Base-by-base conservation (phyloP, 1,284 basidiomycete genomes). In the Moesziomyces parantarcticus region DNA sequence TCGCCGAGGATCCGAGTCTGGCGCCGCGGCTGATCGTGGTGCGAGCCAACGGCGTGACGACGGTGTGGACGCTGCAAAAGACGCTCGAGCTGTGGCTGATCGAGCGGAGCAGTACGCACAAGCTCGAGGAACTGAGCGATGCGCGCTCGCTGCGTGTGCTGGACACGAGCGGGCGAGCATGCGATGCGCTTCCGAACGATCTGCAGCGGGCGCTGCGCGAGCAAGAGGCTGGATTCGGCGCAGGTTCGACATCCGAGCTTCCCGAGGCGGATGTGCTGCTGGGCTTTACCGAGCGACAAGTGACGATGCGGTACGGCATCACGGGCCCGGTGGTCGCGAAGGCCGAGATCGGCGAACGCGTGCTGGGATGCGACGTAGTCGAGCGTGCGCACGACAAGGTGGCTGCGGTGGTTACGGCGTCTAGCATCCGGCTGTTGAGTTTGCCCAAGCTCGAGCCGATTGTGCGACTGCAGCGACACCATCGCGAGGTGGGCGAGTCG, bases 11-110 rank as follows among this genome's bases (percentile, higher is more conserved):
- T 51, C 57, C 69, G 2, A 65, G 66, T 29, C 56, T 82, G 1
- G 79, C 78, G 4, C 74, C 77, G 2, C 75, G 77, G 23, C 66
- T 83, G 3, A 40, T 82, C 16, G 81, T 78, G 5, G 49, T 58
- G 20, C 73, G 81, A 5, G 59, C 64, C 0, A 77, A 74, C 34
- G 78, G 78, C 18, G 23, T 66, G 44, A 70, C 61, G n/a, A 75
- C 77, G 5, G 50, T 80, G 9, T 81, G 80, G 77, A 80, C 81
- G 14, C 53, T 81, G 20, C 68, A 74, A 21, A 76, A 57, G 51
- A 59, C 63, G 29, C 45, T 78, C 3, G 74, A 75, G 25, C 66
- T 66, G 53, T 83, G 81, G 81, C 49, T 80, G 34, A 60, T 59
- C 20, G 64, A 63, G 34, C 61, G 78, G 25, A 75, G 66, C 13